Percentiles rank a stretch among this genome's conserved stretches.
These are phyloP conservation scores for Dothideomycetes sp. DNA, from an alignment of 2,329 filamentous ascomycete genomes.

Conservation along the genomic window DNA sequence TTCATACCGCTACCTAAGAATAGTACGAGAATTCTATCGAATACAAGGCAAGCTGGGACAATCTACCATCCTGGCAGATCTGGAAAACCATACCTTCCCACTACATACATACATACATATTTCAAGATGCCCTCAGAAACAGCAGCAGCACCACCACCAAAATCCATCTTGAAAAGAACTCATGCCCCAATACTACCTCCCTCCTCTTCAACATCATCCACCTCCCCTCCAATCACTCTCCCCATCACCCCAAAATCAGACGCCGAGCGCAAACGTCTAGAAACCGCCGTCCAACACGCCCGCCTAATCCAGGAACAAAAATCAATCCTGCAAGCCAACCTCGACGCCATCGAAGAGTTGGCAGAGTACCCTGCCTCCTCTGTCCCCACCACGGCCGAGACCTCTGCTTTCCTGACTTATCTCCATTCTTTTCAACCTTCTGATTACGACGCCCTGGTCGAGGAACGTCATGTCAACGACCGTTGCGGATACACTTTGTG, in stretches of 20 bases:
- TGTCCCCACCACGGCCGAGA: constrained; percentile 49
- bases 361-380: constrained; percentile 51
- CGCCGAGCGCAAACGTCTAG: constrained; percentile 34
- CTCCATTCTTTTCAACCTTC: constrained; percentile 70
- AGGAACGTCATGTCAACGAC: constrained; percentile 76
- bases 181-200: constrained; percentile 17
- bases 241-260: constrained; percentile 20
- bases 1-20: no score
- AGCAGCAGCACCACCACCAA: constrained; percentile 28
- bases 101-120: constrained; percentile 2
- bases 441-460: constrained; percentile 82
- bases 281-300: constrained; percentile 74
- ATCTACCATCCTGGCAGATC: no score
- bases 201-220: neutral
- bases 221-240: neutral
- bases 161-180: constrained; percentile 38
- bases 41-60: no score
- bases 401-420: constrained; percentile 53
- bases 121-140: neutral
- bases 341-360: constrained; percentile 62
- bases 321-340: constrained; percentile 63
- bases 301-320: constrained; percentile 74
- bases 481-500: constrained; percentile 82
- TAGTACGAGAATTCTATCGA: no score
- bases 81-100: neutral